Base-by-base conservation (phyloP, 202 grass and related monocot species). In the Schoenoplectus tabernaemontani region DNA sequence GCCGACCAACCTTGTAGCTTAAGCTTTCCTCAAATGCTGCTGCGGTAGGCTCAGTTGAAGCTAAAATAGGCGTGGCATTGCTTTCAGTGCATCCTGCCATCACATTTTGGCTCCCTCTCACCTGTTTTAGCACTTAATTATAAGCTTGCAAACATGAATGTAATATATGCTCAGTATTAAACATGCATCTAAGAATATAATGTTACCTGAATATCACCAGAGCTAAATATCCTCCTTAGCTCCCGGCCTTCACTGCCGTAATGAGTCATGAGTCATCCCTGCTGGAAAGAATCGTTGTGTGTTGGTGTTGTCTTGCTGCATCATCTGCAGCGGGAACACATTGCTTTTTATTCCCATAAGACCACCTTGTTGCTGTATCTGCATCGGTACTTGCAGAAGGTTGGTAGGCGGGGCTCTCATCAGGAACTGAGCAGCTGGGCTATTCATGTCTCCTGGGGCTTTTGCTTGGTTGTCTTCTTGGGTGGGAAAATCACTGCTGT, bases 161-260 rank as follows among this genome's bases (percentile, higher is more conserved):
- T 53, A 80, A 33, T 80, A 64, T 80, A 32, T 66, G 58, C 12
- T n/a, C 10, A 64, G 41, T 47, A 15, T 4, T 66, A 80, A 32
- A 47, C 4, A 51, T 64, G 23, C 36, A 47, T 66, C 39, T 33
- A 75, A 54, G 44, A 23, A 58, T 15, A 5, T n/a, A 87, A 57
- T 53, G 7, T 85, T 89, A 98, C 95, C 91, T 98, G 86, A 81
- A 92, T 69, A 51, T 95, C 89, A 33, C 64, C 54, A 58, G 83
- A 59, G 82, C 81, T 84, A 17, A 87, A 90, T 56, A 79, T 60
- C 47, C 87, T 85, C 62, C 84, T 83, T 70, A 92, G 78, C 78
- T 92, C 86, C 72, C 82, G 83, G 16, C 73, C 84, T 34, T 76
- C 83, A 69, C 70, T 85, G 61, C 28, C 60, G 24, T 87, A 82